Evolutionary conservation across 2,329 filamentous ascomycete genomes (phyloP), one percentile per base, ranked within the genome.

Genomic region (Aspergillus sp.): DNA sequence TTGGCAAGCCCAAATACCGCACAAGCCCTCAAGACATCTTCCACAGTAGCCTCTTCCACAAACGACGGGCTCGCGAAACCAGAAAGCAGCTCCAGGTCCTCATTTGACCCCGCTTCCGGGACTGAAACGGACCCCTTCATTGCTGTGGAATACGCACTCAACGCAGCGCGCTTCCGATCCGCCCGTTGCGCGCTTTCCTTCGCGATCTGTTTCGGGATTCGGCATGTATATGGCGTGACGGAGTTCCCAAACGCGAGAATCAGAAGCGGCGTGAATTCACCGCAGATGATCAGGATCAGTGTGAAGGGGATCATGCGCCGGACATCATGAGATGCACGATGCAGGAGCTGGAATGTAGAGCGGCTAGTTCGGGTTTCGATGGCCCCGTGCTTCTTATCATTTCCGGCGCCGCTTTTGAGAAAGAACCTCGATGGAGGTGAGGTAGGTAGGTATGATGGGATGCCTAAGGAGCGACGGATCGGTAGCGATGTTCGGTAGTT

Each of bases 211-310:
- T 77, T 79, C 0, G 93, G 93, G 58, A 97, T 89, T 11, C 91
- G 85, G 73, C 93, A 97, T 0, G 91, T 89, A 65, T 86, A 85
- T 0, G 93, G 93, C 25, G 96, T 89, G 21, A 91, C 79, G 39
- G 78, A 78, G 19, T 87, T 86, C 0, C 83, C 83, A 25, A 96
- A 77, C 33, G 86, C 83, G 6, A 92, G 78, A 1, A 96, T 88
- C 6, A 96, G 76, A 6, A 98, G 70, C 0, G 93, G 91, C 1
- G 93, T 90, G 76, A 96, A 88, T 75, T 98, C 93, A 25, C 92
- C 93, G 70, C 90, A 90, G 15, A 96, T 62, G 1, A 93, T 67
- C 6, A 96, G 81, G 50, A 97, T 77, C 3, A 96, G 60, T 0
- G 80, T 87, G 71, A 99, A 97, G 1, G 90, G 73, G 0, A 93